Evolutionary conservation across 2,329 filamentous ascomycete species (phyloP).

Genomic region (Epichloe brachyelytri): DNA sequence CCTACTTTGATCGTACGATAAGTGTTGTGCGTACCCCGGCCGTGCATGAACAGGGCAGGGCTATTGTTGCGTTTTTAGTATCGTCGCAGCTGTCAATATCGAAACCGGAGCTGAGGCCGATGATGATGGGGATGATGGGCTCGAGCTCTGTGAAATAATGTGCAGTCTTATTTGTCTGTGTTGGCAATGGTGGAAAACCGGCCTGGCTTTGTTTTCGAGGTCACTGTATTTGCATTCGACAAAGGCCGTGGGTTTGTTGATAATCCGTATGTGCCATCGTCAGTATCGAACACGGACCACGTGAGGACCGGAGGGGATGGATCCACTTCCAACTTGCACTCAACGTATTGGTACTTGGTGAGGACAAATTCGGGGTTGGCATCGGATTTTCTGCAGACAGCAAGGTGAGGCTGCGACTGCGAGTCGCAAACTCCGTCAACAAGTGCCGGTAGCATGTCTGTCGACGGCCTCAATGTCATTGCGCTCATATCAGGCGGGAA

Average conservation of each 20-base stretch:
- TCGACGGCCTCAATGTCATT: constrained; percentile 58
- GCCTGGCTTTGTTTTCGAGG: too few relatives aligned
- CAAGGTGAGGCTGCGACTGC: background rate
- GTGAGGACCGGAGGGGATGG: background rate
- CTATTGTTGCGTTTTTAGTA: too few relatives aligned
- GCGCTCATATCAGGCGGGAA: constrained; percentile 93
- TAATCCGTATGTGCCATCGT: too few relatives aligned
- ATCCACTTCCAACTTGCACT: background rate
- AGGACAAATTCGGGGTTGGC: background rate
- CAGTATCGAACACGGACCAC: background rate
- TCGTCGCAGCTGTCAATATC: too few relatives aligned
- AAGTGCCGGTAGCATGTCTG: constrained; percentile 21
- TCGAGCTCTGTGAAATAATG: too few relatives aligned
- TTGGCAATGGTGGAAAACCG: background rate
- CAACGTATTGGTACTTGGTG: background rate
- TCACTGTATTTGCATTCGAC: too few relatives aligned
- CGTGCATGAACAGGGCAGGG: too few relatives aligned
- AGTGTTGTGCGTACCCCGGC: too few relatives aligned
- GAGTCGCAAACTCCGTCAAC: background rate
- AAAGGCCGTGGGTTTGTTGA: too few relatives aligned
- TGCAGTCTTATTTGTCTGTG: background rate
- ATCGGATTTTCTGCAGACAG: background rate
- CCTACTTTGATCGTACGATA: too few relatives aligned
- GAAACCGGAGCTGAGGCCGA: too few relatives aligned
- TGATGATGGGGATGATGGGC: too few relatives aligned